Evolutionary conservation across 176 grass and related monocot genomes (phyloP), one percentile per base, ranked within the genome.

Genomic region (Metroxylon sagu): DNA sequence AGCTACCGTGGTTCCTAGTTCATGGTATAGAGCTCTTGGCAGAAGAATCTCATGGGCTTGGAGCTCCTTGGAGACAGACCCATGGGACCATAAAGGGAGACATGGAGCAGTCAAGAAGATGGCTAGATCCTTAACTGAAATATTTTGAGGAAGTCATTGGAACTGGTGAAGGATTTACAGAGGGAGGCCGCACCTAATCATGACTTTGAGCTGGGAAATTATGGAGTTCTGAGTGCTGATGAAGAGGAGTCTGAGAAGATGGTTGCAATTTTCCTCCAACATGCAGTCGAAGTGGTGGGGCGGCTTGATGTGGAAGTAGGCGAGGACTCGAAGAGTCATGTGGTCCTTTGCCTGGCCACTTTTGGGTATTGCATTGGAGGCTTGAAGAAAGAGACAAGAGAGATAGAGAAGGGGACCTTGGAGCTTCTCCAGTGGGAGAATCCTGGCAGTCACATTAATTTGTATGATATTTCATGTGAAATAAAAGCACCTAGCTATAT

Each of bases 311-410:
- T 3, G 10, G 71, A 69, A 43, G 53, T 57, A 48, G 52, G 52
- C 25, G 77, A 21, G 54, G 65, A 17, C 35, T 16, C 17, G 16
- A 71, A 51, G n/a, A 60, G 56, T 31, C 28, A 69, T 16, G 5
- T 66, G 5, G 21, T 64, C 1, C 65, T 69, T 26, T 79, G 52
- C 54, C 4, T 95, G 27, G 79, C 69, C 29, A 76, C 76, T 4
- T 53, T 85, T 67, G 77, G 64, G 7, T 81, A 85, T 25, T 88
- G 84, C 58, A 72, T 88, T 69, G 57, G 60, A 49, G 79, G 82
- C 50, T 49, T 84, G 48, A 66, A 76, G 71, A 82, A 65, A 39
- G 80, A 79, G 59, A 74, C 72, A 0, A 80, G 31, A 52, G 59
- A 71, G 54, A 52, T 95, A 18, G 82, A 86, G 67, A 67, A 61